Conservation (phyloP, 768 basidiomycete species). For the Myochromella boudieri region DNA sequence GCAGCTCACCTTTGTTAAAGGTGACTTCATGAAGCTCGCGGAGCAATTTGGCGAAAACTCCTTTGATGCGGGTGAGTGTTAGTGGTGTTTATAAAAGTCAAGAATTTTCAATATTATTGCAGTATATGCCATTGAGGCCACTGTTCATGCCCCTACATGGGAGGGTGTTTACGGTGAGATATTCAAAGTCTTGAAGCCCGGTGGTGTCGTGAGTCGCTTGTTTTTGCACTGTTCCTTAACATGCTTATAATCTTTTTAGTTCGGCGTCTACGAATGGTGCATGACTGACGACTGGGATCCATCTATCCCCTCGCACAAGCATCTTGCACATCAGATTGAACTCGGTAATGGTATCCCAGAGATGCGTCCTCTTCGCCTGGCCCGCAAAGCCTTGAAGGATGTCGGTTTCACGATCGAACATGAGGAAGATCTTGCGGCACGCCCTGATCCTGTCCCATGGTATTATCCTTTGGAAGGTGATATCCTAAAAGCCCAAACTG, state of each 20-base stretch:
- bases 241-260: conserved; percentile 45
- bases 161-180: conserved; percentile 96
- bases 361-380: conserved; percentile 77
- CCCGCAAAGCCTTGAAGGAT: conserved; percentile 72
- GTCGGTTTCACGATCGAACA: conserved; percentile 89
- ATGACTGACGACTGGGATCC: conserved; percentile 97
- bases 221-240: neutral
- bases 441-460: conserved; percentile 79
- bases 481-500: conserved; percentile 86
- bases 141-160: conserved; percentile 93
- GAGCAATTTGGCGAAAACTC: conserved; percentile 91
- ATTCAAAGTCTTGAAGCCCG: conserved; percentile 91
- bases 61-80: conserved; percentile 85
- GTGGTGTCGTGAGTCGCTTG: conserved; percentile 74
- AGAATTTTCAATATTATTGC: conserved; percentile 6
- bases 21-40: conserved; percentile 93
- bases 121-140: conserved; percentile 98
- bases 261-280: conserved; percentile 98
- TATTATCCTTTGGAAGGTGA: conserved; percentile 98
- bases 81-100: neutral
- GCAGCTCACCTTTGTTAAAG: conserved; percentile 82
- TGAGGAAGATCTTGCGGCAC: conserved; percentile 93
- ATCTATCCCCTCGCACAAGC: conserved; percentile 82
- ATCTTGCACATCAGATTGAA: conserved; percentile 88
- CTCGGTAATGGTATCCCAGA: conserved; percentile 97